phyloP scores from a whole-genome alignment of 768 basidiomycete species.

The Suillus subalutaceus region DNA sequence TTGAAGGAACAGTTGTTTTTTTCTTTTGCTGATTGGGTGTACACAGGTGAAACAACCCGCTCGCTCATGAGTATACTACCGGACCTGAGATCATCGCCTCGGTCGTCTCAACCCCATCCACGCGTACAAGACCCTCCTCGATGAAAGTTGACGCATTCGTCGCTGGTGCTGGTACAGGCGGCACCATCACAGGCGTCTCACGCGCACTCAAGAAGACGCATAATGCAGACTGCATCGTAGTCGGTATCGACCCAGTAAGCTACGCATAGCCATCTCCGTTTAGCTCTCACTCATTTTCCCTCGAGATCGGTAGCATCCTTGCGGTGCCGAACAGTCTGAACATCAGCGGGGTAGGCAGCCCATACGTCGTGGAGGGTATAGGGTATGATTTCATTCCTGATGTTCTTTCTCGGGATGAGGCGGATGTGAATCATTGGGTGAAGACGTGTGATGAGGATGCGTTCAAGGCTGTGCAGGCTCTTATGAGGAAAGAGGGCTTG shows the following conservation, averaged over 20 bases:
- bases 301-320: slow-evolving; percentile 86
- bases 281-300: slow-evolving; percentile 15
- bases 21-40: slow-evolving; percentile 5
- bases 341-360: slow-evolving; percentile 43
- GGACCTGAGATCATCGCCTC: slow-evolving; percentile 91
- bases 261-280: background rate
- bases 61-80: slow-evolving; percentile 89
- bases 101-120: slow-evolving; percentile 66
- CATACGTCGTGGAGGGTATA: slow-evolving; percentile 93
- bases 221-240: slow-evolving; percentile 70
- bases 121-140: slow-evolving; percentile 58
- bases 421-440: slow-evolving; percentile 75
- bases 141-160: slow-evolving; percentile 81
- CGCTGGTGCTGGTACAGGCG: slow-evolving; percentile 92
- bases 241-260: slow-evolving; percentile 91
- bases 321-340: slow-evolving; percentile 74
- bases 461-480: slow-evolving; percentile 68
- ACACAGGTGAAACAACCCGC: slow-evolving; percentile 76
- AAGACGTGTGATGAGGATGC: slow-evolving; percentile 85
- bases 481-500: slow-evolving; percentile 87
- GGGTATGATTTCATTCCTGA: slow-evolving; percentile 94
- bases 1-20: background rate
- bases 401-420: slow-evolving; percentile 69
- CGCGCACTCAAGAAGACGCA: slow-evolving; percentile 78
- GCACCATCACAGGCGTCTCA: slow-evolving; percentile 89